Percentiles rank a stretch among this genome's conserved stretches.
Conservation (phyloP, 176 grass and related monocot species). For the Triticum monococcum region DNA sequence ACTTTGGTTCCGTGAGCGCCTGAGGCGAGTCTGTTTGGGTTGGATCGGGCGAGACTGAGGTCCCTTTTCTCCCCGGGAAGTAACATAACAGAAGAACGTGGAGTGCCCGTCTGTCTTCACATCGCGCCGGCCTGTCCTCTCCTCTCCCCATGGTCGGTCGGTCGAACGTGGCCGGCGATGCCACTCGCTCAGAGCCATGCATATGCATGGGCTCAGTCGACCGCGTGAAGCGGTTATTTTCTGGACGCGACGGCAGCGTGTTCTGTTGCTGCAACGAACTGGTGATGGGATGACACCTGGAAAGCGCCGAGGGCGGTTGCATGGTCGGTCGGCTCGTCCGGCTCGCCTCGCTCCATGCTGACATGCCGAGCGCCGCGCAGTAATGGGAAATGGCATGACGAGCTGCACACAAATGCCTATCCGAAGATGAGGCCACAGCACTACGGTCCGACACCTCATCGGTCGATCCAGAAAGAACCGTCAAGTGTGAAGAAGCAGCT, state of each 20-base stretch:
- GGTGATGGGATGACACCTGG: constrained; percentile 27
- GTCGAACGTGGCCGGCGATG: not conserved
- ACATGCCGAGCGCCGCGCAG: not conserved
- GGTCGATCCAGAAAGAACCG: not conserved
- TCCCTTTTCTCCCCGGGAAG: not conserved
- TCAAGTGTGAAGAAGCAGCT: not conserved
- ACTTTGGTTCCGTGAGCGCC: not conserved
- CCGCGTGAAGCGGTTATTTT: not conserved
- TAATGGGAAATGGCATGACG: not conserved
- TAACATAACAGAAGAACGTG: constrained; percentile 24
- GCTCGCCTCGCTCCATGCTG: not conserved
- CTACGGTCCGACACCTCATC: not conserved
- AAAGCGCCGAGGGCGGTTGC: constrained; percentile 30
- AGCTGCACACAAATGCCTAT: not conserved
- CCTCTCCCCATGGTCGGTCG: not conserved
- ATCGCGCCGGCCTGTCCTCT: not conserved
- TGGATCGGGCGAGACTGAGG: not conserved
- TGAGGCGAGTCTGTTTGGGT: not conserved
- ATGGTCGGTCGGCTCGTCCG: not conserved
- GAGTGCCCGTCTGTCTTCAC: not conserved
- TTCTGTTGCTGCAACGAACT: constrained; percentile 41
- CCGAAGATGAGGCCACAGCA: not conserved
- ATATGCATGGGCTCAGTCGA: not conserved
- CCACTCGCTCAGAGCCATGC: not conserved
- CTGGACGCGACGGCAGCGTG: not conserved